Conservation (phyloP, 306 rosid genomes). For the barrel medic (Medicago truncatula) region DNA sequence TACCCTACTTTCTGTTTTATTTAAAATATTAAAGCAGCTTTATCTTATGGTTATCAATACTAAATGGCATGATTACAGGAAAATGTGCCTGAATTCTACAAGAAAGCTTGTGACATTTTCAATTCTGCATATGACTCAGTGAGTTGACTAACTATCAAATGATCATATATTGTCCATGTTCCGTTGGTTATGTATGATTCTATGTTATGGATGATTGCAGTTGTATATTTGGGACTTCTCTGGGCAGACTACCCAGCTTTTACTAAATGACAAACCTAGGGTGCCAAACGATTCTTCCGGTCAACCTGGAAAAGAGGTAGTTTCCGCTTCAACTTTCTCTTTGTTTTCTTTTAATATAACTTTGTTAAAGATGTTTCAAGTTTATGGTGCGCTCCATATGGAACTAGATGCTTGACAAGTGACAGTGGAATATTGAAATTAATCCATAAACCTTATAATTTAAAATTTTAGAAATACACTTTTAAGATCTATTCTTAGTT, state of each 20-base stretch:
- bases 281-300: conserved; percentile 53
- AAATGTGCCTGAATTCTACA: conserved; percentile 58
- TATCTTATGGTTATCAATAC: conserved; percentile 25
- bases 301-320: conserved; percentile 71
- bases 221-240: conserved; percentile 95
- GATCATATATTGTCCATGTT: conserved; percentile 14
- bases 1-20: conserved; percentile 18
- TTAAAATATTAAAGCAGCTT: background rate
- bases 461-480: conserved; percentile 26
- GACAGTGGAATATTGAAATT: conserved; percentile 18
- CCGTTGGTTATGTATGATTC: conserved; percentile 41
- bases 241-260: conserved; percentile 74
- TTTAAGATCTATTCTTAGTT: conserved; percentile 35
- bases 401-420: conserved; percentile 4
- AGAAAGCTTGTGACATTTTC: conserved; percentile 73
- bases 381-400: conserved; percentile 25
- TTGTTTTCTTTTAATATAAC: conserved; percentile 15
- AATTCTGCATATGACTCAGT: conserved; percentile 60
- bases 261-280: conserved; percentile 54
- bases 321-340: conserved; percentile 1
- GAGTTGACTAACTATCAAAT: conserved; percentile 51
- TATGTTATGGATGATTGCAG: conserved; percentile 58
- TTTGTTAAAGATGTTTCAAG: conserved; percentile 20
- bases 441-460: conserved; percentile 28
- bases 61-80: conserved; percentile 65